Evolutionary conservation across 441 rosid genomes (phyloP).

Genomic region (Dalechampia spathulata): DNA sequence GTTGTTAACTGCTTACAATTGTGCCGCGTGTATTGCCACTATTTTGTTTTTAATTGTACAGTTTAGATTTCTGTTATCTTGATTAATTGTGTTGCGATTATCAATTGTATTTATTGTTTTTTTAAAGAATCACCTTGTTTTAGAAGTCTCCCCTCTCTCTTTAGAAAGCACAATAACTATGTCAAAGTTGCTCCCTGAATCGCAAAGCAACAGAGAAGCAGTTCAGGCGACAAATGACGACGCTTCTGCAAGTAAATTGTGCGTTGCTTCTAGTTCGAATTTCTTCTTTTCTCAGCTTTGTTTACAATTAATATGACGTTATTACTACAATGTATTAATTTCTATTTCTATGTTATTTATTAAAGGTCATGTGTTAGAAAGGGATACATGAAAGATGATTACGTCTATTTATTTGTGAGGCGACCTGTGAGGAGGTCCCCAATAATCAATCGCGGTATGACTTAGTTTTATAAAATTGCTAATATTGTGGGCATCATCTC

Average conservation of each 20-base stretch:
- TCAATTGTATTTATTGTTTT: too few species aligned
- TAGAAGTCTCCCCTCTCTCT: too few species aligned
- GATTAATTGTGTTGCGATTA: too few species aligned
- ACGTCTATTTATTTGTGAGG: slow-evolving; percentile 71
- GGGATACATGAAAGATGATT: slow-evolving; percentile 93
- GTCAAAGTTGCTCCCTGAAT: slow-evolving; percentile 34
- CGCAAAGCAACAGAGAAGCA: slow-evolving; percentile 66
- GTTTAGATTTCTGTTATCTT: too few species aligned
- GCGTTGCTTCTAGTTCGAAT: slow-evolving; percentile 15
- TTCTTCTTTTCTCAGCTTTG: neutral
- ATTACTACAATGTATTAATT: too few species aligned
- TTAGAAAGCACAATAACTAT: slow-evolving; percentile 8
- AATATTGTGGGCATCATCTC: neutral
- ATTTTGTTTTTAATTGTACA: too few species aligned
- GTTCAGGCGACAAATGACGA: slow-evolving; percentile 98
- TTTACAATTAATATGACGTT: too few species aligned
- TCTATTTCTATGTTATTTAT: neutral
- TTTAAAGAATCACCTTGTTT: too few species aligned
- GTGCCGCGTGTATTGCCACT: too few species aligned
- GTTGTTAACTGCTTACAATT: too few species aligned
- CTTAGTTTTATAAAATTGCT: neutral
- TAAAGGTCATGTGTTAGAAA: slow-evolving; percentile 79
- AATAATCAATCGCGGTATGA: slow-evolving; percentile 81
- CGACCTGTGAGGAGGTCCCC: slow-evolving; percentile 90
- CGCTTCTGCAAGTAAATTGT: slow-evolving; percentile 94